Conservation (phyloP, 768 basidiomycete genomes). For the Calocybe cyanea region DNA sequence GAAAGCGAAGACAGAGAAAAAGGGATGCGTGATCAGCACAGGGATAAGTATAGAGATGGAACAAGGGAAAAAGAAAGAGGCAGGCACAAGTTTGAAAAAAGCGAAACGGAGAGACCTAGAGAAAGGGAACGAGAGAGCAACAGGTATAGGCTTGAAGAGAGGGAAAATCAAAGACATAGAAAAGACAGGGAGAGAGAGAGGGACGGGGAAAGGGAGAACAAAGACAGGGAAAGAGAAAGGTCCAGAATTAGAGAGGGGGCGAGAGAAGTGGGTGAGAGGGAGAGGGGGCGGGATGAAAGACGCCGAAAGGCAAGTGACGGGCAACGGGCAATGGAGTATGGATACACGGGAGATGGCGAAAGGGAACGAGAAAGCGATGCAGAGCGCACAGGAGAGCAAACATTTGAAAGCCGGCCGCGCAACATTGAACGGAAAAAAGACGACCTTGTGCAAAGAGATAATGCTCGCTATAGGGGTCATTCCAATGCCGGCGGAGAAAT, state of each 20-base stretch:
- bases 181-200: constrained; percentile 18
- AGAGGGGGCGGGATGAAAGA: constrained; percentile 6
- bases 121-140: constrained; percentile 4
- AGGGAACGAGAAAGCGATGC: constrained; percentile 12
- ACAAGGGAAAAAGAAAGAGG: constrained; percentile 24
- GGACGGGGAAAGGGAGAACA: constrained; percentile 8
- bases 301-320: constrained; percentile 8
- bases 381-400: constrained; percentile 13
- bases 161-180: background rate
- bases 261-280: constrained; percentile 12
- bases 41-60: constrained; percentile 6
- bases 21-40: background rate
- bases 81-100: constrained; percentile 18
- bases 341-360: constrained; percentile 4
- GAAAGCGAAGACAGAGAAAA: background rate
- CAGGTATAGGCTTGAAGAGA: constrained; percentile 10
- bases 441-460: background rate
- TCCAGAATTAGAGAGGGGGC: constrained; percentile 14
- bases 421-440: background rate
- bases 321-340: constrained; percentile 1
- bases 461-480: background rate
- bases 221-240: constrained; percentile 12
- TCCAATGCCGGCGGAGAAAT: constrained; percentile 2
- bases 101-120: constrained; percentile 18
- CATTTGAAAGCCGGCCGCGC: background rate